phyloP scores from a whole-genome alignment of 2,329 filamentous ascomycete species.

The Dactylellina drechsleri region DNA sequence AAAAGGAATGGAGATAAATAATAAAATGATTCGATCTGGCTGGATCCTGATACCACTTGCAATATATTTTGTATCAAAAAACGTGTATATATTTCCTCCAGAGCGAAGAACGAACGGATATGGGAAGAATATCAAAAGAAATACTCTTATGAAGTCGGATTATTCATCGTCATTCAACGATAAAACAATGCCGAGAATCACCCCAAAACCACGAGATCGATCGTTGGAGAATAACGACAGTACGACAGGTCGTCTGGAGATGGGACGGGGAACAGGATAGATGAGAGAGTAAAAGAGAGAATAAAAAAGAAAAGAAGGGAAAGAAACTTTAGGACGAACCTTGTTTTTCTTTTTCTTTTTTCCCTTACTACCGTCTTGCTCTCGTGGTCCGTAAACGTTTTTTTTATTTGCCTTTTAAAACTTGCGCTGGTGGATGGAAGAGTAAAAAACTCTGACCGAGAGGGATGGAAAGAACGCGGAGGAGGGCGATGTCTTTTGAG shows the following conservation, averaged over 20 bases:
- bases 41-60: slow-evolving; percentile 35
- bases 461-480: slow-evolving; percentile 48
- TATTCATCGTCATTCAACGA: slow-evolving; percentile 33
- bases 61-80: background rate
- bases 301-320: slow-evolving; percentile 1
- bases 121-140: too few relatives aligned
- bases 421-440: slow-evolving; percentile 28
- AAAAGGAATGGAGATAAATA: slow-evolving; percentile 35
- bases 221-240: slow-evolving; percentile 38
- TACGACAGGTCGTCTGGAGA: slow-evolving; percentile 1
- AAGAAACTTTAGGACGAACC: slow-evolving; percentile 49
- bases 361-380: slow-evolving; percentile 1
- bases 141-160: slow-evolving; percentile 4
- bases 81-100: too few relatives aligned
- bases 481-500: slow-evolving; percentile 51
- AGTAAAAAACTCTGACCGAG: slow-evolving; percentile 32
- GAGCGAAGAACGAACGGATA: too few relatives aligned
- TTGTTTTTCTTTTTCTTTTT: slow-evolving; percentile 34
- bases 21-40: slow-evolving; percentile 23
- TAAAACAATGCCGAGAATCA: slow-evolving; percentile 29
- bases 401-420: slow-evolving; percentile 20
- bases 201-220: slow-evolving; percentile 41
- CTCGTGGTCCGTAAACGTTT: slow-evolving; percentile 8
- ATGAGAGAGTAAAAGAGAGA: slow-evolving; percentile 21
- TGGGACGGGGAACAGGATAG: slow-evolving; percentile 13